These are phyloP conservation scores for Butyriboletus appendiculatus DNA, from an alignment of 1,284 basidiomycete species.

Conservation along the genomic window DNA sequence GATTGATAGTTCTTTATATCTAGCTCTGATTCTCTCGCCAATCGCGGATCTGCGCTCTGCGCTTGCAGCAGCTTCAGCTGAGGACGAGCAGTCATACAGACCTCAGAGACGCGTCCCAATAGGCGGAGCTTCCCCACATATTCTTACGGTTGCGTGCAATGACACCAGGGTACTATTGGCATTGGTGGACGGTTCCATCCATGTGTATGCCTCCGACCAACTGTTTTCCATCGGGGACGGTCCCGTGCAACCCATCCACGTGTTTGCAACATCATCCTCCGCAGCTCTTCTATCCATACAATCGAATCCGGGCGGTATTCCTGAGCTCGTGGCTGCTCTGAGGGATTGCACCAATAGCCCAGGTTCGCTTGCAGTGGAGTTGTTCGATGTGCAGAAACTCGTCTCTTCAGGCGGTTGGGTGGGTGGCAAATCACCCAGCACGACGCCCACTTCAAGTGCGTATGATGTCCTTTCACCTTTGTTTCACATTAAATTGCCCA, in stretches of 20 bases:
- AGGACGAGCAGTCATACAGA: conserved; percentile 43
- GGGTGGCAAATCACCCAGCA: conserved; percentile 46
- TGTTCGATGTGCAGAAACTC: conserved; percentile 55
- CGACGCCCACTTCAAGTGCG: conserved; percentile 59
- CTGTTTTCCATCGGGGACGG: conserved; percentile 50
- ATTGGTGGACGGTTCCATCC: conserved; percentile 55
- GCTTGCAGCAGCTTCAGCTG: conserved; percentile 42
- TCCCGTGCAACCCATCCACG: conserved; percentile 46
- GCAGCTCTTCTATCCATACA: conserved; percentile 53
- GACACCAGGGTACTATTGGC: conserved; percentile 64
- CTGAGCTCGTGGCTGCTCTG: conserved; percentile 62
- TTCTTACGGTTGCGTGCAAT: conserved; percentile 55
- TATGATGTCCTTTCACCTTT: conserved; percentile 13
- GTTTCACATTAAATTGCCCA: conserved; percentile 11
- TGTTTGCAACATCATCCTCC: conserved; percentile 44
- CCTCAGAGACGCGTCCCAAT: conserved; percentile 52
- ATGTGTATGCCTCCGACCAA: conserved; percentile 54
- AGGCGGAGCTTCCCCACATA: conserved; percentile 45
- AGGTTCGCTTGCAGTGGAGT: conserved; percentile 46
- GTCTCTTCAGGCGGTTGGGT: conserved; percentile 65
- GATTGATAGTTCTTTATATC: background rate
- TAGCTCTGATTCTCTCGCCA: conserved; percentile 60
- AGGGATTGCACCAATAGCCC: conserved; percentile 42
- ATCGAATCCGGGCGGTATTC: conserved; percentile 65
- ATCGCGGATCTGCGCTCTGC: conserved; percentile 56